phyloP scores from a whole-genome alignment of 2,329 filamentous ascomycete genomes.

The Diplocarpon mali region DNA sequence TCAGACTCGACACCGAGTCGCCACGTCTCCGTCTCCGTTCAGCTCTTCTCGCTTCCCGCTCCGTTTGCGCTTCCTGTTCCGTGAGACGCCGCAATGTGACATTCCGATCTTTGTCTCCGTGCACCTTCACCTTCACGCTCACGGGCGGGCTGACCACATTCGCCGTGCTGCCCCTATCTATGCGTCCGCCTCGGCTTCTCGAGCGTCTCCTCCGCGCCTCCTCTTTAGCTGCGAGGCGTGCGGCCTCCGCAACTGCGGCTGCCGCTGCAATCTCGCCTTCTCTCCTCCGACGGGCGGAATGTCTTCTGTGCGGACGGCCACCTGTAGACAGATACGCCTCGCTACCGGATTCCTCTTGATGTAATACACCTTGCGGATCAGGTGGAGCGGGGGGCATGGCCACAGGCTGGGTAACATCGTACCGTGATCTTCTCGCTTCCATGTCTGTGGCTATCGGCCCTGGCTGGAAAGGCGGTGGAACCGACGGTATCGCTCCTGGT shows the following conservation, averaged over 20 bases:
- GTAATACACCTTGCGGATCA: constrained; percentile 38
- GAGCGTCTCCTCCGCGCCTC: constrained; percentile 27
- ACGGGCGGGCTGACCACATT: constrained; percentile 36
- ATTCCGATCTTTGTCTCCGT: constrained; percentile 48
- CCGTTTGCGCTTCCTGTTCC: constrained; percentile 44
- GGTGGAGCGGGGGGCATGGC: constrained; percentile 45
- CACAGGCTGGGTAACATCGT: constrained; percentile 25
- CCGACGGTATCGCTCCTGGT: constrained; percentile 30
- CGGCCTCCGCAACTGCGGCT: constrained; percentile 35
- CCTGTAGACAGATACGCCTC: constrained; percentile 34
- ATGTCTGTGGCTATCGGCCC: constrained; percentile 14
- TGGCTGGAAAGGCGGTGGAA: constrained; percentile 13
- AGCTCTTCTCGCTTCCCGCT: constrained; percentile 21
- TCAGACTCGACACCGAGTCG: constrained; percentile 45
- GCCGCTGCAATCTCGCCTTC: constrained; percentile 35
- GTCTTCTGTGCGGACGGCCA: constrained; percentile 32
- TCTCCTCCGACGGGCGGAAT: constrained; percentile 36
- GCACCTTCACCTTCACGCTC: constrained; percentile 48
- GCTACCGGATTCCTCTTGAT: constrained; percentile 31
- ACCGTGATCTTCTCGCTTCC: constrained; percentile 31
- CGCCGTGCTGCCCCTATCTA: constrained; percentile 12
- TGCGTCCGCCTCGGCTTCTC: constrained; percentile 13
- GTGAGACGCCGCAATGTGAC: constrained; percentile 51
- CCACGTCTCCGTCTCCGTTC: constrained; percentile 33
- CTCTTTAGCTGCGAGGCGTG: constrained; percentile 37